Base-by-base conservation (phyloP, 2,329 filamentous ascomycete species). In the Xylariaceae sp. region DNA sequence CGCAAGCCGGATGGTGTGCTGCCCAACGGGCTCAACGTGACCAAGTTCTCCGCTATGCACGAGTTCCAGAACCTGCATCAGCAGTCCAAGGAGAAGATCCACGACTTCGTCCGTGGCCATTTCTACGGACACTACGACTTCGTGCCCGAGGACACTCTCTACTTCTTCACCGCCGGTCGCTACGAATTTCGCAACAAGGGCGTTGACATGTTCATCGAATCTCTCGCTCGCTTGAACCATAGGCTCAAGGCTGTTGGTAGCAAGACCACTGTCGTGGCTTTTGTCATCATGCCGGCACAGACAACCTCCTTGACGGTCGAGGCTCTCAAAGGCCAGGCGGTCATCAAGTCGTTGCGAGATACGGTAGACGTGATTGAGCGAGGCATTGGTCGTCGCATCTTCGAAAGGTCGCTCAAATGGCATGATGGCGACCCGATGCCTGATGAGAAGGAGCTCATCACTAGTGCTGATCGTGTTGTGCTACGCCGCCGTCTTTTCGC, bases 181-280 rank as follows among this genome's bases (percentile, higher is more conserved):
- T 99, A 99, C 66, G 94, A 99, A 71, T 99, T 92, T 78, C 80
- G 94, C 57, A 99, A 99, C 67, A 99, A 99, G 74, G 94, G 94
- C 65, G 92, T 96, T 10, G 94, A 99, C 71, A 97, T 99, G 94
- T 99, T 97, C 71, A 95, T 99, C 60, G 94, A 99, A 72, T 94
- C 91, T 3, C 75, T 99, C 55, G 94, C 94, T 27, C 88, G 94
- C 39, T 75, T 99, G 62, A 99, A 99, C 72, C 91, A 97, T 75
- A 83, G 87, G 36, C 82, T 99, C 65, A 97, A 97, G 80, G 72
- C 73, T 45, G 72, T 84, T 7, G 89, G 89, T 43, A 95, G 90
- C 60, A 95, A 94, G 72, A 91, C 86, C 67, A 97, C 94, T 0
- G 87, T 99, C 7, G 92, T 99, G 15, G 92, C 94, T 17, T 99